These are phyloP conservation scores for Ustilago xerochloae DNA, from an alignment of 1,284 basidiomycete species.

Conservation along the genomic window DNA sequence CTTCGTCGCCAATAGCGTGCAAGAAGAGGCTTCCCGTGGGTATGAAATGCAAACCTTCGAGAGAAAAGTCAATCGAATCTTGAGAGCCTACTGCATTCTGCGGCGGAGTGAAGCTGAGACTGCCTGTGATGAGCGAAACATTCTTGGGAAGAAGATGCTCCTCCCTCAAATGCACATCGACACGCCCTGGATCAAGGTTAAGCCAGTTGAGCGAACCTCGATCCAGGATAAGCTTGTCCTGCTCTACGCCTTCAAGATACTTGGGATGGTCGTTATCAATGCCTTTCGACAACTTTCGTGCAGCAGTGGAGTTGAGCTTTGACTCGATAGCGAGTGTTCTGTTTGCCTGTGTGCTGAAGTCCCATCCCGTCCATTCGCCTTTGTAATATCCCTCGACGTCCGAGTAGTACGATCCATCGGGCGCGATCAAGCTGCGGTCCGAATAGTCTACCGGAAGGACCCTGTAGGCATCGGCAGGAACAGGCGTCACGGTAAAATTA, in stretches of 20 bases:
- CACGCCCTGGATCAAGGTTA: background rate
- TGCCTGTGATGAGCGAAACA: slow-evolving; percentile 45
- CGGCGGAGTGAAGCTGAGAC: slow-evolving; percentile 23
- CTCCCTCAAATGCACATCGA: slow-evolving; percentile 36
- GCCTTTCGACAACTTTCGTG: background rate
- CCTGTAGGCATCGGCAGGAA: slow-evolving; percentile 18
- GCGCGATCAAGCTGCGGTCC: slow-evolving; percentile 7
- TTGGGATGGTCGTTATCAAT: background rate
- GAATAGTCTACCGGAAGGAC: slow-evolving; percentile 20
- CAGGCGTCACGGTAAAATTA: slow-evolving; percentile 36
- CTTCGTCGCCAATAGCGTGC: slow-evolving; percentile 19
- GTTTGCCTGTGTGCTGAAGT: slow-evolving; percentile 30
- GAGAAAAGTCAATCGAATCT: slow-evolving; percentile 46
- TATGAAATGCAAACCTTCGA: slow-evolving; percentile 53
- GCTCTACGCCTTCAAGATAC: slow-evolving; percentile 21
- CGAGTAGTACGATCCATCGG: slow-evolving; percentile 34
- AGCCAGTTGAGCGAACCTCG: slow-evolving; percentile 35
- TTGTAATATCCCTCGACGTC: slow-evolving; percentile 45
- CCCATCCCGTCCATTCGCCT: slow-evolving; percentile 41
- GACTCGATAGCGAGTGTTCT: slow-evolving; percentile 29
- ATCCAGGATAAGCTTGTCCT: slow-evolving; percentile 2
- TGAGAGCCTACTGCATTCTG: background rate
- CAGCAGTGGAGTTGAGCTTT: slow-evolving; percentile 17
- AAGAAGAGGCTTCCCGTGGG: slow-evolving; percentile 36
- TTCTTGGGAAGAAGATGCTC: slow-evolving; percentile 37